Evolutionary conservation across 768 basidiomycete species (phyloP), one percentile per base, ranked within the genome.

Genomic region (Psilocybe cyanescens): DNA sequence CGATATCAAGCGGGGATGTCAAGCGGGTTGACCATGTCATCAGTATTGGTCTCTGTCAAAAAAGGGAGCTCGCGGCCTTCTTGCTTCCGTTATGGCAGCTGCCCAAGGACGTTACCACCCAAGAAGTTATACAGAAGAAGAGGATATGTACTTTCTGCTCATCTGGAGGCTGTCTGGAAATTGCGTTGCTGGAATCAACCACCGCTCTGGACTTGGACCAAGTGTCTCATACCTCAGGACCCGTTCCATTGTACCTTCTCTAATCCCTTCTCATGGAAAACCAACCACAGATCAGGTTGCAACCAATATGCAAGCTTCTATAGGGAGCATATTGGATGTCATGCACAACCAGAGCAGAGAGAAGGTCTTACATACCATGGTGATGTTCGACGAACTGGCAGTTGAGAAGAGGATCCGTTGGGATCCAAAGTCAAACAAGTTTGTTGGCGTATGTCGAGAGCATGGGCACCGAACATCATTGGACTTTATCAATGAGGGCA

Each of bases 331-430:
- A 1, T 8, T n/a, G 19, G 44, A 52, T 24, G 41, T 57, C 8
- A 57, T 17, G 29, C 50, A 19, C 19, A 19, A 19, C 19, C 19
- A 19, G 19, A 19, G 19, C 0, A 17, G 30, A 8, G 35, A 4
- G 2, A 24, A 39, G 0, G 6, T 52, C 3, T 0, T 57, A 3
- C 60, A 62, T 17, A 30, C 55, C 19, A 50, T 57, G 2, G 9
- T 72, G 49, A 73, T 72, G 70, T 66, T 73, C 31, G 72, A 77
- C 58, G 71, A 77, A 61, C 3, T 77, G 16, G 68, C 69, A 0
- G 59, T 57, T 0, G 70, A 77, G 49, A 69, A 70, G 35, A 57
- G 71, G 28, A 57, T 71, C 11, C 53, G 71, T 0, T 76, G 65
- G 67, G 68, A 75, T 58, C 41, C 37, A 2, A 61, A 56, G 17